These are phyloP conservation scores for Globisporangium spiculum DNA, from an alignment of 352 stramenopile species.

Conservation along the genomic window DNA sequence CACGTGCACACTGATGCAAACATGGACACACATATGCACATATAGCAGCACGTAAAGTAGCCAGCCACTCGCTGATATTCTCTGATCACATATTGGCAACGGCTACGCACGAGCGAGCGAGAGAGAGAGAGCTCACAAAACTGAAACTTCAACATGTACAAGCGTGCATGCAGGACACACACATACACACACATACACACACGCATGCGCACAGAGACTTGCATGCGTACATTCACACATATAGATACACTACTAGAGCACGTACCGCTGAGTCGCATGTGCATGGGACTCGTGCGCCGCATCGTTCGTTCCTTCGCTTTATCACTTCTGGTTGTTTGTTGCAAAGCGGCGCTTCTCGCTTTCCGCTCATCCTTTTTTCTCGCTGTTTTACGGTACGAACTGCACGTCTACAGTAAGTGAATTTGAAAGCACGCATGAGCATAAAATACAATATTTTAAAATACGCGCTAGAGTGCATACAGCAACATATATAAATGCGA, in stretches of 20 bases:
- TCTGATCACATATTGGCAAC: not conserved
- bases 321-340: not conserved
- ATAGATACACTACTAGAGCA: not conserved
- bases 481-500: no score
- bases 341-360: slow-evolving; percentile 1
- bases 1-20: not conserved
- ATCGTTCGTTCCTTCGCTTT: slow-evolving; percentile 8
- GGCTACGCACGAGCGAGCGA: not conserved
- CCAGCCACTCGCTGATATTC: not conserved
- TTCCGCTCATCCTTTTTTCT: slow-evolving; percentile 1
- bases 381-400: not conserved
- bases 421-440: no score
- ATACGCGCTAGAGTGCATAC: no score
- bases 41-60: not conserved
- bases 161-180: not conserved
- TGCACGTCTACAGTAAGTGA: no score
- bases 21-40: not conserved
- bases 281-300: slow-evolving; percentile 1
- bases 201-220: not conserved
- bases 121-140: not conserved
- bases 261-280: slow-evolving; percentile 12
- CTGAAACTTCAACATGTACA: slow-evolving; percentile 7
- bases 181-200: not conserved
- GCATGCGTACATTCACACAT: not conserved
- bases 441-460: no score